Conservation (phyloP, 2,329 filamentous ascomycete species). For the Escovopsis sp. region DNA sequence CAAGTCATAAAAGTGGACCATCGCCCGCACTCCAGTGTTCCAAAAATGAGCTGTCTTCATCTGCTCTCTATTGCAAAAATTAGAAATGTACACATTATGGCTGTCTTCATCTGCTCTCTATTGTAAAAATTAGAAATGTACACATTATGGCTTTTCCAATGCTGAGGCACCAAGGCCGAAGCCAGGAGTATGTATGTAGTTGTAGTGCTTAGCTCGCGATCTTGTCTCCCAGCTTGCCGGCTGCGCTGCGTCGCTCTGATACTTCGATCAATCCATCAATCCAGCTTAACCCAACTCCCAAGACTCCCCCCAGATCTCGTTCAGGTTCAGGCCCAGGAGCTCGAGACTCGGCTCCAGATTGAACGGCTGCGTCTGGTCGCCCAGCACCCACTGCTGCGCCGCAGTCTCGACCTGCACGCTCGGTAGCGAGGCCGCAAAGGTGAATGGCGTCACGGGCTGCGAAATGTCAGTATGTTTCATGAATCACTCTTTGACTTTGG, state of each 20-base stretch:
- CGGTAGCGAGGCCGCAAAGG: slow-evolving; percentile 22
- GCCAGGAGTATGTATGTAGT: too few species aligned
- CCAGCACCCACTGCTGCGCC: slow-evolving; percentile 20
- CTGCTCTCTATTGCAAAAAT: too few species aligned
- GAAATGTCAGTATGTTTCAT: slow-evolving; percentile 14
- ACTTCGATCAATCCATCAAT: neutral
- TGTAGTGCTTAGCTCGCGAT: neutral
- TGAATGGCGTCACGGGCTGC: slow-evolving; percentile 28
- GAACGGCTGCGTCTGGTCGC: slow-evolving; percentile 22
- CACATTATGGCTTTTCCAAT: too few species aligned
- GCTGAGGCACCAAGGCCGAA: too few species aligned
- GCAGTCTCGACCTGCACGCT: slow-evolving; percentile 20
- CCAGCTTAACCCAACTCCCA: slow-evolving; percentile 24
- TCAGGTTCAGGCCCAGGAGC: slow-evolving; percentile 36
- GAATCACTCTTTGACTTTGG: neutral
- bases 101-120: too few species aligned
- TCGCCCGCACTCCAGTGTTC: too few species aligned
- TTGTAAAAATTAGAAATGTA: too few species aligned
- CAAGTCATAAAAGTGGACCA: too few species aligned
- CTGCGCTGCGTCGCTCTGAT: neutral
- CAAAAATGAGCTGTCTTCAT: too few species aligned
- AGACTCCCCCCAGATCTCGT: slow-evolving; percentile 40
- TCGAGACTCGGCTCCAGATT: slow-evolving; percentile 41
- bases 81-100: too few species aligned
- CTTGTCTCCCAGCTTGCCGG: neutral